A percentile compares a stretch with the other conserved stretches of the same genome.
These are phyloP conservation scores for Scleroderma bovista DNA, from an alignment of 768 basidiomycete species.

Conservation along the genomic window DNA sequence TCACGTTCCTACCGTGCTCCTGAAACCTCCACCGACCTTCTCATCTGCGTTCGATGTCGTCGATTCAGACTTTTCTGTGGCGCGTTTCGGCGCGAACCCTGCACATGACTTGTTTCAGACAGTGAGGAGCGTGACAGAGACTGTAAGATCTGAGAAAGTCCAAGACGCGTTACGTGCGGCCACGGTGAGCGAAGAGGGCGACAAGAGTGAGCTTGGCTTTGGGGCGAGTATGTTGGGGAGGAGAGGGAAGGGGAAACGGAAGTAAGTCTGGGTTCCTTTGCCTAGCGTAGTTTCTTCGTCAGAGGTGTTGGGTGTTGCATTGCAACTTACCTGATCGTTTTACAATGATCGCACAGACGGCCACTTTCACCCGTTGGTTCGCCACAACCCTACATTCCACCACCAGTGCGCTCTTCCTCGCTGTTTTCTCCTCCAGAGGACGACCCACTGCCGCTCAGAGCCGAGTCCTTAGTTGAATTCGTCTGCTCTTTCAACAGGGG, in stretches of 20 bases:
- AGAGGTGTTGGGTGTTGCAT: too few species aligned
- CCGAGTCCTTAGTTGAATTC: slow-evolving; percentile 46
- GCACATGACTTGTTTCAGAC: slow-evolving; percentile 40
- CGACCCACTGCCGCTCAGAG: slow-evolving; percentile 33
- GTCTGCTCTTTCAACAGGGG: slow-evolving; percentile 52
- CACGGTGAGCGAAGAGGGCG: slow-evolving; percentile 47
- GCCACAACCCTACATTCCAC: slow-evolving; percentile 50
- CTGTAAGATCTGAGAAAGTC: slow-evolving; percentile 43
- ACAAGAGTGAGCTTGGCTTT: slow-evolving; percentile 44
- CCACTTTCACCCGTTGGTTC: slow-evolving; percentile 51
- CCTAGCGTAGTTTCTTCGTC: too few species aligned
- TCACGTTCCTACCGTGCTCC: slow-evolving; percentile 40
- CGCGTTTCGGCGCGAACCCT: slow-evolving; percentile 23
- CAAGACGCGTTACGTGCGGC: slow-evolving; percentile 58
- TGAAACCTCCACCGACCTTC: slow-evolving; percentile 32
- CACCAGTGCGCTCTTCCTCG: slow-evolving; percentile 31
- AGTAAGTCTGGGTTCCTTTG: slow-evolving; percentile 34
- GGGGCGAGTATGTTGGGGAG: slow-evolving; percentile 28
- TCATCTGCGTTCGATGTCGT: slow-evolving; percentile 23
- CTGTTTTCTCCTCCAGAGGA: slow-evolving; percentile 40
- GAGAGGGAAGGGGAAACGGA: slow-evolving; percentile 49
- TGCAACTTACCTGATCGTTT: too few species aligned
- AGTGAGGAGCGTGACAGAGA: slow-evolving; percentile 43
- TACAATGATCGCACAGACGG: slow-evolving; percentile 30
- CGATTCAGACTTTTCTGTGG: slow-evolving; percentile 23